Conservation (phyloP, 352 stramenopile genomes). For the Globisporangium nunn region DNA sequence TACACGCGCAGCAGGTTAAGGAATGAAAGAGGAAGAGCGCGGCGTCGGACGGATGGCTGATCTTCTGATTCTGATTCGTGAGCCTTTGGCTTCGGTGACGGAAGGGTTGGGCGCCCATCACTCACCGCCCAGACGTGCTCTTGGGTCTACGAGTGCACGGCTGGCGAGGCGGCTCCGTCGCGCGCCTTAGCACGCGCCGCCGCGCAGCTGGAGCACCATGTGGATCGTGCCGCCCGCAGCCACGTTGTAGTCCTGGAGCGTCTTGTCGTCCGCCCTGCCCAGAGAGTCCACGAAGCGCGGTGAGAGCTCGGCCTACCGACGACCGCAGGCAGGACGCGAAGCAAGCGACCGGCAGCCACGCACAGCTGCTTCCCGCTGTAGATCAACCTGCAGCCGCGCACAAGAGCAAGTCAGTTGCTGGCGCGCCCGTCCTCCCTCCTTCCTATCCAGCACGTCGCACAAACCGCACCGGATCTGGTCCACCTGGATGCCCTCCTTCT, state of each 20-base stretch:
- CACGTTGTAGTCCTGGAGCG: slow-evolving; percentile 96
- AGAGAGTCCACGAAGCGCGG: background rate
- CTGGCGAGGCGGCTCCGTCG: background rate
- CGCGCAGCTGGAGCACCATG: slow-evolving; percentile 98
- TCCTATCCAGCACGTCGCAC: too few relatives aligned
- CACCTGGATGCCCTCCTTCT: slow-evolving; percentile 96
- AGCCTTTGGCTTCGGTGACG: too few relatives aligned
- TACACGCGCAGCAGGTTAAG: background rate
- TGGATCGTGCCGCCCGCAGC: slow-evolving; percentile 95
- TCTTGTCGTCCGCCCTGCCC: slow-evolving; percentile 91
- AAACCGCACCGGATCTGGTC: slow-evolving; percentile 57
- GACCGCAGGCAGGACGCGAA: too few relatives aligned
- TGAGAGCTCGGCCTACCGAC: too few relatives aligned
- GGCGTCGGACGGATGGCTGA: too few relatives aligned
- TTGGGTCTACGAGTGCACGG: slow-evolving; percentile 6
- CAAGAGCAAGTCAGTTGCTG: background rate
- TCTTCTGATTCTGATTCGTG: too few relatives aligned
- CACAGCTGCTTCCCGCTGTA: slow-evolving; percentile 96
- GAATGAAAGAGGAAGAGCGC: too few relatives aligned
- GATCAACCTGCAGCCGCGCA: slow-evolving; percentile 78
- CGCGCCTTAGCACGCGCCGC: slow-evolving; percentile 53
- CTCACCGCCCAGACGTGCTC: too few relatives aligned
- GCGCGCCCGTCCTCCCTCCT: too few relatives aligned
- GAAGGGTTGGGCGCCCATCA: too few relatives aligned
- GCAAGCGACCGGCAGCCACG: background rate